Evolutionary conservation across 495 filamentous ascomycete species (phyloP).

Genomic region (Aspergillus avenaceus): DNA sequence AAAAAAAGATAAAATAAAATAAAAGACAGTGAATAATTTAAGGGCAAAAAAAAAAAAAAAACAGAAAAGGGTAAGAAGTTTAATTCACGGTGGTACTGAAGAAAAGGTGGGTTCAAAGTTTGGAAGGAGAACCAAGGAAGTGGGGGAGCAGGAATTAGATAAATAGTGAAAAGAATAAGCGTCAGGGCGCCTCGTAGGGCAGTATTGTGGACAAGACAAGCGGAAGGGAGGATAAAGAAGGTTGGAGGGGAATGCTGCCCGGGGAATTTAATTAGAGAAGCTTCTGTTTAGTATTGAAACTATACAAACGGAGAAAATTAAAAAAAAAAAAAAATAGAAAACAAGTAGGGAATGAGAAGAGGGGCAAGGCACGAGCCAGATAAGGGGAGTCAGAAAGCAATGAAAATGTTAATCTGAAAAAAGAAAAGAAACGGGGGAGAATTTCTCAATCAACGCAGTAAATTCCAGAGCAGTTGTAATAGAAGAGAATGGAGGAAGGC

Average conservation of each 20-base stretch:
- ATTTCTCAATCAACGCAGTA: too few relatives aligned
- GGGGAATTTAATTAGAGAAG: too few relatives aligned
- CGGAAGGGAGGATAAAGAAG: not conserved
- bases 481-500: not conserved
- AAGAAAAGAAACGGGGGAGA: not conserved
- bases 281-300: too few relatives aligned
- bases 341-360: not conserved
- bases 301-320: not conserved
- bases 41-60: not conserved
- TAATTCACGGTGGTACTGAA: not conserved
- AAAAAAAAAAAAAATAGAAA: not conserved
- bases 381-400: not conserved
- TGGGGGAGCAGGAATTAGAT: not conserved
- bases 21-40: too few relatives aligned
- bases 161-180: not conserved
- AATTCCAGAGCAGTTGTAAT: too few relatives aligned
- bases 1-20: too few relatives aligned
- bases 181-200: not conserved
- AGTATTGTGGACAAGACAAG: not conserved
- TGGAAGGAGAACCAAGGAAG: not conserved
- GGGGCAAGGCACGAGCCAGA: not conserved
- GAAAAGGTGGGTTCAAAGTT: not conserved
- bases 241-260: too few relatives aligned
- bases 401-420: not conserved
- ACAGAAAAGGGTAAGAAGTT: not conserved